Conservation (phyloP, 208 protist species). For the Phytomonas sp. region DNA sequence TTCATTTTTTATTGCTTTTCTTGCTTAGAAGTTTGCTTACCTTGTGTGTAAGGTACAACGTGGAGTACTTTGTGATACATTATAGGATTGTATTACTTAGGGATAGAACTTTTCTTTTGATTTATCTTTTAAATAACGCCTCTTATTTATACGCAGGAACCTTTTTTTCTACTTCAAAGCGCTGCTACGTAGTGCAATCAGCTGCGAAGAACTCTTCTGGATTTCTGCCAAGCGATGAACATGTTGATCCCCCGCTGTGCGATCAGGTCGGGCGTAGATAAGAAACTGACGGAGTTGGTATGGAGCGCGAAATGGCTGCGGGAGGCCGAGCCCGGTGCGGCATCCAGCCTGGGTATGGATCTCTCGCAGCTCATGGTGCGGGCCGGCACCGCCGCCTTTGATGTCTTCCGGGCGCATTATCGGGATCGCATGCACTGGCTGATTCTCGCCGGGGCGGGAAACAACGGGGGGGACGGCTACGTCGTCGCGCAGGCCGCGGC, state of each 20-base stretch:
- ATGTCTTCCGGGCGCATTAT: constrained; percentile 33
- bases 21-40: not conserved
- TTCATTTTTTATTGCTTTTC: constrained; percentile 17
- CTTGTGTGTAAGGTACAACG: not conserved
- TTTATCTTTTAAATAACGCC: not conserved
- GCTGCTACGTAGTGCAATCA: not conserved
- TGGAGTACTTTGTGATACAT: not conserved
- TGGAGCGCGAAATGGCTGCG: constrained; percentile 73
- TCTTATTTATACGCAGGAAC: not conserved
- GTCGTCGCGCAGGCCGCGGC: constrained; percentile 57
- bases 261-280: constrained; percentile 8
- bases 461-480: constrained; percentile 85
- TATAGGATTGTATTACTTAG: not conserved
- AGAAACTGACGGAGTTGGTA: constrained; percentile 19
- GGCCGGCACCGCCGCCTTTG: constrained; percentile 49
- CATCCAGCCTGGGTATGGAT: constrained; percentile 33
- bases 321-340: constrained; percentile 47
- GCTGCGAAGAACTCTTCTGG: not conserved
- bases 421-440: constrained; percentile 37
- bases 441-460: constrained; percentile 70
- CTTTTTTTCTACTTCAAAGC: not conserved
- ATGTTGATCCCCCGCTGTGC: constrained; percentile 10
- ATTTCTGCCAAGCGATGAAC: constrained; percentile 7
- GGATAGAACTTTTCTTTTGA: not conserved
- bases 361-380: constrained; percentile 65